Conservation (phyloP, 2,329 filamentous ascomycete species). For the Penicillium palitans region DNA sequence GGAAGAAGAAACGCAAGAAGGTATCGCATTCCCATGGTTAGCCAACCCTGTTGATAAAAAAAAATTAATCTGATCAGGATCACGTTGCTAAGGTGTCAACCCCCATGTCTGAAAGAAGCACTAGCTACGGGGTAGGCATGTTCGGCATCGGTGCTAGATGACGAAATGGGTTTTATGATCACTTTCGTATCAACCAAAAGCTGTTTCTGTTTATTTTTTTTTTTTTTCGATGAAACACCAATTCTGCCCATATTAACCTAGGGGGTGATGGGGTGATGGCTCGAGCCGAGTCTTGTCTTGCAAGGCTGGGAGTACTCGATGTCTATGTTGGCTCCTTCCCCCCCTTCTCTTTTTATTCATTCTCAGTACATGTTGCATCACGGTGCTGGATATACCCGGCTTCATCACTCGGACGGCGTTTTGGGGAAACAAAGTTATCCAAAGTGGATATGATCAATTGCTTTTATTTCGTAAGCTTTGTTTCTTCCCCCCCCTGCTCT, state of each 20-base stretch:
- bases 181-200: slow-evolving; percentile 25
- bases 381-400: slow-evolving; percentile 53
- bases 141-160: slow-evolving; percentile 48
- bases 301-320: slow-evolving; percentile 11
- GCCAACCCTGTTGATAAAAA: not conserved
- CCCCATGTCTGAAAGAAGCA: slow-evolving; percentile 41
- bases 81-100: slow-evolving; percentile 44
- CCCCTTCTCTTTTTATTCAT: slow-evolving; percentile 25
- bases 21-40: slow-evolving; percentile 27
- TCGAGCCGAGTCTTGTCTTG: not conserved
- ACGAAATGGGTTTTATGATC: slow-evolving; percentile 20
- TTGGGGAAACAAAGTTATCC: slow-evolving; percentile 28
- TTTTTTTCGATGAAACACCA: slow-evolving; percentile 13
- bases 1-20: slow-evolving; percentile 53
- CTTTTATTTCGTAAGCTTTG: slow-evolving; percentile 18
- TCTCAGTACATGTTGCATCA: slow-evolving; percentile 47
- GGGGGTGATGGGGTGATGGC: slow-evolving; percentile 11
- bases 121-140: slow-evolving; percentile 48
- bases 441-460: slow-evolving; percentile 22
- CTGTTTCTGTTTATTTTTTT: slow-evolving; percentile 17
- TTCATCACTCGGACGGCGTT: slow-evolving; percentile 46
- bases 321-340: not conserved
- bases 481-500: slow-evolving; percentile 12
- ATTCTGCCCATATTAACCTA: slow-evolving; percentile 15
- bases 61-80: slow-evolving; percentile 32